Evolutionary conservation across 2,329 filamentous ascomycete species (phyloP), one percentile per base, ranked within the genome.

Genomic region (Capronia americana): DNA sequence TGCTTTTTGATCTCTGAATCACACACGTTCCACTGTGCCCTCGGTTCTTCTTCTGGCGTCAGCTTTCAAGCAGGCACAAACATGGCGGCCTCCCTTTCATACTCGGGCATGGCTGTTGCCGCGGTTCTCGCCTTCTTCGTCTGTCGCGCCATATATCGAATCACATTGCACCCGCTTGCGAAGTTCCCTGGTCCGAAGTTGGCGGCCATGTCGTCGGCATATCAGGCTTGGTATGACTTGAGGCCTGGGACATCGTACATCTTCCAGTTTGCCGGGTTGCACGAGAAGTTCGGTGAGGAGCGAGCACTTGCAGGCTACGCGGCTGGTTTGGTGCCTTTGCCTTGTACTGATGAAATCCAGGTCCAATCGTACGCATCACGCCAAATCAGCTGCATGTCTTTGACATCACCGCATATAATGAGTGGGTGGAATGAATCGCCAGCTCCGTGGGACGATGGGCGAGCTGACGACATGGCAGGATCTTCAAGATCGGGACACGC

Each of bases 161-260:
- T 78, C 5, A 75, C 69, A 66, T 72, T 77, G 44, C 73, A 74
- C 65, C 77, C 77, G 6, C 59, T 79, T 6, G 72, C 76, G 14
- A 72, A 72, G n/a, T 73, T 78, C 53, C 77, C 77, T 1, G 77
- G 77, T 6, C 77, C 77, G 0, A 76, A 72, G 53, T 54, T 78
- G 17, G 77, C 75, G n/a, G 72, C 70, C 7, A 28, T 74, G 8
- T 75, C 71, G 20, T 70, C 66, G 28, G 67, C 64, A 57, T 75
- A 75, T 65, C 73, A 75, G 44, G 70, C 71, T 32, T 61, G 50
- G 56, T 65, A 48, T 60, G 63, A 65, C 41, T 26, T 65, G 17
- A 46, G 56, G 7, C 38, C 63, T 4, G 41, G 20, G 10, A 60
- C 30, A 48, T 65, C 63, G 20, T 65, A 65, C 41, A 59, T 65